A percentile compares a stretch with the other conserved stretches of the same genome.
phyloP scores from a whole-genome alignment of 2,329 filamentous ascomycete genomes.

The Leptodontidium sp. region DNA sequence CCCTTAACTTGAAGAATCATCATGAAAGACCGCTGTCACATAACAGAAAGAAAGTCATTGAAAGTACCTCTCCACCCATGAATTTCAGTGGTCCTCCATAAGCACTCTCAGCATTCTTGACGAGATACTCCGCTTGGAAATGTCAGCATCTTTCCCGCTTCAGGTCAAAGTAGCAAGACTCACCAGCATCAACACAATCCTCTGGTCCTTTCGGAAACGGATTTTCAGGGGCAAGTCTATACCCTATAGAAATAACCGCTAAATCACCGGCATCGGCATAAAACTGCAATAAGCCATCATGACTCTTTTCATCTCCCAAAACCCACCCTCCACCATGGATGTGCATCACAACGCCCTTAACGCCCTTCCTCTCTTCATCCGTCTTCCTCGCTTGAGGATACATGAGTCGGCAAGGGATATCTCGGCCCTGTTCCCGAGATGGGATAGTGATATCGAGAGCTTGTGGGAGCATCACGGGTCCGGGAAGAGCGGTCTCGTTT shows the following conservation, averaged over 20 bases:
- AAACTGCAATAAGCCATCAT: constrained; percentile 53
- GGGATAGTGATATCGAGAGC: constrained; percentile 58
- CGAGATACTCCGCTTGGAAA: constrained; percentile 61
- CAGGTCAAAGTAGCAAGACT: background rate
- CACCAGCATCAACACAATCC: constrained; percentile 63
- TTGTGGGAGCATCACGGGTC: constrained; percentile 54
- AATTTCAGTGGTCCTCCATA: constrained; percentile 55
- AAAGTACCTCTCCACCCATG: constrained; percentile 54
- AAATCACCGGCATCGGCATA: constrained; percentile 58
- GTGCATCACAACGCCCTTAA: constrained; percentile 59
- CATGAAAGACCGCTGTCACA: constrained; percentile 15
- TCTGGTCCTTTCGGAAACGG: constrained; percentile 62
- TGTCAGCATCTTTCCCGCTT: constrained; percentile 35
- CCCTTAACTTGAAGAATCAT: constrained; percentile 35
- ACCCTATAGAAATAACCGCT: constrained; percentile 63
- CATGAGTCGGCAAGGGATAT: constrained; percentile 56
- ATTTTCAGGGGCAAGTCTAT: constrained; percentile 66
- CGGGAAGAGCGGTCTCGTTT: constrained; percentile 60
- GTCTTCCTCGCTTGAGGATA: constrained; percentile 37
- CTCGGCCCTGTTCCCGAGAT: constrained; percentile 58
- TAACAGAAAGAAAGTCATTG: constrained; percentile 8
- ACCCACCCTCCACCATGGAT: constrained; percentile 62
- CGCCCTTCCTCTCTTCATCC: constrained; percentile 58
- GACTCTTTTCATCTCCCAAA: constrained; percentile 43
- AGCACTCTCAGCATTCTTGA: constrained; percentile 53